Evolutionary conservation across 495 filamentous ascomycete genomes (phyloP), one percentile per base, ranked within the genome.

Genomic region (Neurospora tetrasperma): DNA sequence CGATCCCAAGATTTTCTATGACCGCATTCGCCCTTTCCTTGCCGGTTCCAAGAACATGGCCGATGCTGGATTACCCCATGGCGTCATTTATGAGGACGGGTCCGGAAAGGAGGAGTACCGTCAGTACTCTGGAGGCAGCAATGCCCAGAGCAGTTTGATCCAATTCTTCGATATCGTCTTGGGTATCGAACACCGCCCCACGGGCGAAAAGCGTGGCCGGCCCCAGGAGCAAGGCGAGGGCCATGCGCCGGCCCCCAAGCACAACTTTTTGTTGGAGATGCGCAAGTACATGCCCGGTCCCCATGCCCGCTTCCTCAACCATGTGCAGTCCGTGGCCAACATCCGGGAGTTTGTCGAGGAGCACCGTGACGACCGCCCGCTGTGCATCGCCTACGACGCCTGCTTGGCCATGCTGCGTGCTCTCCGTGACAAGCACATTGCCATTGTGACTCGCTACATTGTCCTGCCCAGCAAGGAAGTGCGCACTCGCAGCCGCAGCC

Each of bases 221-320:
- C 76, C 78, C n/a, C 42, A 78, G n/a, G 80, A 84, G 0, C 85
- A 85, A 40, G 80, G 80, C 42, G 83, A 85, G 44, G 87, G 86
- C 5, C 83, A 84, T 11, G 82, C 86, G 6, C 84, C 87, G 16
- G 85, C 86, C 9, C 86, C 90, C 16, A 88, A 89, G 35, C 89
- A 98, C 83, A 94, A 93, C 75, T 99, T 99, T 85, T 93, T 98
- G 79, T 89, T 91, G 76, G 96, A 98, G 72, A 99, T 99, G 96
- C 92, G 94, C 69, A 87, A 84, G 3, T 99, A 99, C 83, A 99
- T 99, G 96, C 96, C 96, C 5, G 94, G 94, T 2, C 88, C 92
- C 0, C 96, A 99, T 77, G 91, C 93, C 1, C 90, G 91, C 20
- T 99, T 99, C 83, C 85, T 99, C 1, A 86, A 92, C 71, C 90